A percentile compares a stretch with the other conserved stretches of the same genome.
phyloP scores from a whole-genome alignment of 352 stramenopile species.

The Pythium apleroticum region DNA sequence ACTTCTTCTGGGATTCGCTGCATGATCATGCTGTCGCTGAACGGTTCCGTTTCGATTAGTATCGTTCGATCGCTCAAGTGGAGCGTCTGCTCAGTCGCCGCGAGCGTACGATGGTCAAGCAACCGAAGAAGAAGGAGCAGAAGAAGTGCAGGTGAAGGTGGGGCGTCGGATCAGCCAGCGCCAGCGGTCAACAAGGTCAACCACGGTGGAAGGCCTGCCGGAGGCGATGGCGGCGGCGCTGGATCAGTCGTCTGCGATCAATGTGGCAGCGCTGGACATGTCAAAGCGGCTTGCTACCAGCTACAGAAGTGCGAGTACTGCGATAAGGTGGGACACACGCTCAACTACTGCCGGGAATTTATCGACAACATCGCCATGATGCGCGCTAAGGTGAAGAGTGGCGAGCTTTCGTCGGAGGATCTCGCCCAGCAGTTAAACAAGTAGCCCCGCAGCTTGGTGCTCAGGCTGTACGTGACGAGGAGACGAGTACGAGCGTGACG shows the following conservation, averaged over 20 bases:
- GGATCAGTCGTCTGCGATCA: not conserved
- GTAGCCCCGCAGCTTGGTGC: constrained; percentile 15
- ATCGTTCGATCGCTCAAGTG: constrained; percentile 5
- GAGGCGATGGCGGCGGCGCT: not conserved
- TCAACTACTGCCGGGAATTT: not conserved
- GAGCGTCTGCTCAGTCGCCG: not conserved
- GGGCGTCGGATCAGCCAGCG: not conserved
- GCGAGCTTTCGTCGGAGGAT: constrained; percentile 2
- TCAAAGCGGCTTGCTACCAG: not conserved
- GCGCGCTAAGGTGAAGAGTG: not conserved
- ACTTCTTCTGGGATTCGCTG: constrained; percentile 5
- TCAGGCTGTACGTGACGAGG: constrained; percentile 23
- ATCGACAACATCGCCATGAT: constrained; percentile 2
- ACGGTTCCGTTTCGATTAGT: not conserved
- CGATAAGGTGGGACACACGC: not conserved
- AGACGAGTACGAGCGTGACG: not conserved
- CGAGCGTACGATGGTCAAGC: not conserved
- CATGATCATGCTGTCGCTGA: constrained; percentile 1
- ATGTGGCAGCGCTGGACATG: not conserved
- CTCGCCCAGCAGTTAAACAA: constrained; percentile 19
- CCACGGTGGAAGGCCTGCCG: not conserved
- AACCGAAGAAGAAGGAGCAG: not conserved
- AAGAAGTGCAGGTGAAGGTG: not conserved
- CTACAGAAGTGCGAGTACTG: constrained; percentile 7
- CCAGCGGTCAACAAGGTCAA: not conserved